Conservation (phyloP, 129 eudicot species). For the Lactuca saligna region DNA sequence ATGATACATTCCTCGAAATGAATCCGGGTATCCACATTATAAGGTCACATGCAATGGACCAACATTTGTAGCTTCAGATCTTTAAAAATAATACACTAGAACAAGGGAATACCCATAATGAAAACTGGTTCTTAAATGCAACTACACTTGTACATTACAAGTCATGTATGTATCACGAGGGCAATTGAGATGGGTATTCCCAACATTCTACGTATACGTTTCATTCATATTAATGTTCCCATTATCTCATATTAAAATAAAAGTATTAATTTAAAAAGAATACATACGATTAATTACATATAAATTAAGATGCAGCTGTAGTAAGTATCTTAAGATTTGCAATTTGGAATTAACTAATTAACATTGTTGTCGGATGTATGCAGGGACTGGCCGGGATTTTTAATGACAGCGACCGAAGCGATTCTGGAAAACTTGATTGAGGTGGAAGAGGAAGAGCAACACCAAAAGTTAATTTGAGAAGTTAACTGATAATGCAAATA, state of each 20-base stretch:
- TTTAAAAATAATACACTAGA: neutral
- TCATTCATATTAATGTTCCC: too few species aligned
- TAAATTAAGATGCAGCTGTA: too few species aligned
- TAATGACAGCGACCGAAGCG: conserved; percentile 50
- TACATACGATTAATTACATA: too few species aligned
- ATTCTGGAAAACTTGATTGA: conserved; percentile 54
- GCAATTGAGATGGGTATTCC: neutral
- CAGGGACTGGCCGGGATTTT: conserved; percentile 21
- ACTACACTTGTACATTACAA: neutral
- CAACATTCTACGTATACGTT: neutral
- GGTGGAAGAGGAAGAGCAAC: conserved; percentile 38
- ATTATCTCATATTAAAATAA: too few species aligned
- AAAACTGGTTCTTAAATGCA: neutral
- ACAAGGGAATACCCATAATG: neutral
- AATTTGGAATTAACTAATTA: neutral
- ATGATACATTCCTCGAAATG: too few species aligned
- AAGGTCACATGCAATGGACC: too few species aligned
- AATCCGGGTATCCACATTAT: too few species aligned
- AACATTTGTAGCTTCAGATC: too few species aligned
- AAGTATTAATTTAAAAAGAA: too few species aligned
- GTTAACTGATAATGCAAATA: conserved; percentile 6
- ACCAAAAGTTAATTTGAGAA: neutral
- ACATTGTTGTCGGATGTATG: neutral
- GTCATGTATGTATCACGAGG: neutral
- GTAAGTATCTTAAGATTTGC: neutral